phyloP scores from a whole-genome alignment of 83 land plant species.

The Thuja plicata region DNA sequence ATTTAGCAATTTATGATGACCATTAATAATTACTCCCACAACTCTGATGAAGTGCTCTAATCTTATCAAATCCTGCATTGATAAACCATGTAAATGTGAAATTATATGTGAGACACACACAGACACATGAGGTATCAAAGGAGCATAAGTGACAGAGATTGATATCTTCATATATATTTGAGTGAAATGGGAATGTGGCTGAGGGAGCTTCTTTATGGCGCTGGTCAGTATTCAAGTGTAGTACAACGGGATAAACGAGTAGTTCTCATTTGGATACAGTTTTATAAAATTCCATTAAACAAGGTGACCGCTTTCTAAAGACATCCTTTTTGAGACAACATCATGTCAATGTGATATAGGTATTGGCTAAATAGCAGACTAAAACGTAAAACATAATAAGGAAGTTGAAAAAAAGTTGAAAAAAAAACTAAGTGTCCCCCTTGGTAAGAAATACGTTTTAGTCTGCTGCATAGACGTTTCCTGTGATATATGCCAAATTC shows the following conservation, averaged over 20 bases:
- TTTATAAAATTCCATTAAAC: not conserved
- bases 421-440: no score
- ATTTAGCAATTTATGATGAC: not conserved
- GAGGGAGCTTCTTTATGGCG: not conserved
- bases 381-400: no score
- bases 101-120: not conserved
- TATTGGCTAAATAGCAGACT: no score
- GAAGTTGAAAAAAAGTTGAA: no score
- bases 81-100: not conserved
- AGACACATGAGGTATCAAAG: not conserved
- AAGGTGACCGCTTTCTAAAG: not conserved
- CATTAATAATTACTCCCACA: not conserved
- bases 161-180: not conserved
- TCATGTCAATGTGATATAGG: not conserved
- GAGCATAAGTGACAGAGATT: not conserved
- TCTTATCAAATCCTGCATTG: not conserved
- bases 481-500: not conserved
- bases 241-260: not conserved
- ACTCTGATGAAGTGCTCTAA: not conserved
- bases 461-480: no score
- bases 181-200: not conserved
- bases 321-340: not conserved
- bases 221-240: not conserved
- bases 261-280: no score
- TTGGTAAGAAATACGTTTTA: no score